Conservation (phyloP, 75 land plant species). For the Picea glauca region DNA sequence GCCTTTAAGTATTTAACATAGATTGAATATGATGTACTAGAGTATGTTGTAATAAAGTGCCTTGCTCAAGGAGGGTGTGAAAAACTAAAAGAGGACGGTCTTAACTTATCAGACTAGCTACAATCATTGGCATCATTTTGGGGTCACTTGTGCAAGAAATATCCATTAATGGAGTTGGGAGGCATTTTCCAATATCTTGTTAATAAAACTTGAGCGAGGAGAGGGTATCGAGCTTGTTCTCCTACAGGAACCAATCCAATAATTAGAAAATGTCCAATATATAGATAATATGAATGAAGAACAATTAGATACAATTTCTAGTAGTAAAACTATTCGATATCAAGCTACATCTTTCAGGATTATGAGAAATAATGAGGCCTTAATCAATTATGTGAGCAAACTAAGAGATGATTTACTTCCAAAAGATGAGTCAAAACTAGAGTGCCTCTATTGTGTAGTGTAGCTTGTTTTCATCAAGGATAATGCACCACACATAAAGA, state of each 20-base stretch:
- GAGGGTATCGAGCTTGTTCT: conserved; percentile 90
- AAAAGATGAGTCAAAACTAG: conserved; percentile 85
- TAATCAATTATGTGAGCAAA: conserved; percentile 26
- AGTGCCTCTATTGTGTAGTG: conserved; percentile 75
- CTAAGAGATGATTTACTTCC: conserved; percentile 79
- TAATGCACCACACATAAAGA: conserved; percentile 83
- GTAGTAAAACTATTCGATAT: conserved; percentile 86
- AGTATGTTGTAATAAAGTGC: conserved; percentile 53
- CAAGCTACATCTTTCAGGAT: conserved; percentile 92
- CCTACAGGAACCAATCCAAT: conserved; percentile 96
- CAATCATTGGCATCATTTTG: conserved; percentile 99
- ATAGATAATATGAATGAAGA: too few species aligned
- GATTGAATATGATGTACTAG: conserved; percentile 96
- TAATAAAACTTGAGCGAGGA: conserved; percentile 85
- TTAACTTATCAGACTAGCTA: conserved; percentile 95
- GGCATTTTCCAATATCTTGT: conserved; percentile 98
- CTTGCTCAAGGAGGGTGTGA: conserved; percentile 97
- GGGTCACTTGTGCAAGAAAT: conserved; percentile 99
- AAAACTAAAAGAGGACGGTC: conserved; percentile 95
- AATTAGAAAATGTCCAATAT: conserved; percentile 66
- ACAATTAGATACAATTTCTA: conserved; percentile 16
- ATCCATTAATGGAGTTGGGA: conserved; percentile 97
- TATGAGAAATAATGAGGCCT: conserved; percentile 81
- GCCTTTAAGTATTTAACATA: conserved; percentile 99
- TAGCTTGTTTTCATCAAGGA: conserved; percentile 86